Evolutionary conservation across 2,329 filamentous ascomycete genomes (phyloP).

Genomic region (Dactylellina haptotyla): DNA sequence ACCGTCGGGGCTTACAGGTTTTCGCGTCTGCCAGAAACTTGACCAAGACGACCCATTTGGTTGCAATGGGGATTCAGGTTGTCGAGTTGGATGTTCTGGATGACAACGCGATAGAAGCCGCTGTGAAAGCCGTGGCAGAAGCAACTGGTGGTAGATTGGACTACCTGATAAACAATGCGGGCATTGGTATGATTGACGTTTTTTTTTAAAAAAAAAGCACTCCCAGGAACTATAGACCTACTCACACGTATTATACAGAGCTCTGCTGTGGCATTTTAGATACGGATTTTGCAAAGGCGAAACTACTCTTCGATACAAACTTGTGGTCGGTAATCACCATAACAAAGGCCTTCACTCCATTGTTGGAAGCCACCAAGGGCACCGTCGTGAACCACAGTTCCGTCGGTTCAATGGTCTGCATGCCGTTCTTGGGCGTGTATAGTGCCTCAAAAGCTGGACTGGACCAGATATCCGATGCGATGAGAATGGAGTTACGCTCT

Average conservation of each 20-base stretch:
- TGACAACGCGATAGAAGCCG: constrained; percentile 56
- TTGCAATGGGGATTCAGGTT: constrained; percentile 57
- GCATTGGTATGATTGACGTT: constrained; percentile 12
- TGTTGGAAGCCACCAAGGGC: constrained; percentile 55
- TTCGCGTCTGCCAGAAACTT: constrained; percentile 62
- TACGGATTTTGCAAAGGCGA: constrained; percentile 60
- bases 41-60: constrained; percentile 60
- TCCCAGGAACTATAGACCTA: not conserved
- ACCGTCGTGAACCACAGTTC: constrained; percentile 53
- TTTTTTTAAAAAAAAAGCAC: no score
- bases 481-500: constrained; percentile 24
- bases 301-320: constrained; percentile 63
- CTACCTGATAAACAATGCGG: constrained; percentile 16
- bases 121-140: constrained; percentile 53
- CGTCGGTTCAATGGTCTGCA: constrained; percentile 20
- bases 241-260: constrained; percentile 1
- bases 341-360: constrained; percentile 61
- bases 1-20: constrained; percentile 61
- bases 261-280: constrained; percentile 59
- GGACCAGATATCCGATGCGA: constrained; percentile 13
- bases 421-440: constrained; percentile 20
- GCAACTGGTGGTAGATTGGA: constrained; percentile 3
- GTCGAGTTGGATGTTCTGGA: constrained; percentile 56
- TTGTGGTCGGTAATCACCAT: constrained; percentile 61
- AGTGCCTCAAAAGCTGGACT: constrained; percentile 20